Evolutionary conservation across 148 eudicot genomes (phyloP).

Genomic region (Oxyria digyna): DNA sequence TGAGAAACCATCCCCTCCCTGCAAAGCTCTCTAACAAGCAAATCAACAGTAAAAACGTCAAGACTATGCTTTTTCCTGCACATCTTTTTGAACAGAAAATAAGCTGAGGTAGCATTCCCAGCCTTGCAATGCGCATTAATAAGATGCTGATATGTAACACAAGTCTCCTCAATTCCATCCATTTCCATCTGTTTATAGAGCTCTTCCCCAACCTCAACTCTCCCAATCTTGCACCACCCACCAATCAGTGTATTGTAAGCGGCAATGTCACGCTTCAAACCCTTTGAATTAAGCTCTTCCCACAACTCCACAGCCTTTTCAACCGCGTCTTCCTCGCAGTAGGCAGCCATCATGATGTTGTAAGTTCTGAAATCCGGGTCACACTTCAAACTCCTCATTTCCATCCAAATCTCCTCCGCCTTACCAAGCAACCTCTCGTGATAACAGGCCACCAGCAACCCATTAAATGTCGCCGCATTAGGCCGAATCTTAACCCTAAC

Average conservation of each 20-base stretch:
- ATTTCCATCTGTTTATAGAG: slow-evolving; percentile 45
- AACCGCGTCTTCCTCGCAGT: slow-evolving; percentile 49
- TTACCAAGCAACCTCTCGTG: slow-evolving; percentile 35
- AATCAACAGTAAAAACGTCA: slow-evolving; percentile 36
- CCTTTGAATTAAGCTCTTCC: slow-evolving; percentile 41
- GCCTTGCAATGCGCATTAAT: slow-evolving; percentile 52
- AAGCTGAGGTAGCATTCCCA: slow-evolving; percentile 49
- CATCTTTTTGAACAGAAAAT: slow-evolving; percentile 51
- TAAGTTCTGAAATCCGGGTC: slow-evolving; percentile 34
- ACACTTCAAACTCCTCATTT: slow-evolving; percentile 33
- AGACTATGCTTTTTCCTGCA: slow-evolving; percentile 38
- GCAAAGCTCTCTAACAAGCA: slow-evolving; percentile 35
- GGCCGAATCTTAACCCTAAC: slow-evolving; percentile 19
- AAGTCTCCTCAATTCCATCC: slow-evolving; percentile 35
- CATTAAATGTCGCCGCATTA: slow-evolving; percentile 39
- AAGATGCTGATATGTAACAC: slow-evolving; percentile 62
- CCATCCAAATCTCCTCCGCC: slow-evolving; percentile 54
- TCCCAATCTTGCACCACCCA: slow-evolving; percentile 55
- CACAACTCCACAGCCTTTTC: slow-evolving; percentile 45
- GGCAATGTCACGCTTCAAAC: slow-evolving; percentile 33
- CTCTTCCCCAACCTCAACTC: slow-evolving; percentile 48
- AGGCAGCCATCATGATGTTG: slow-evolving; percentile 46
- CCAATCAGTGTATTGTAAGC: slow-evolving; percentile 64
- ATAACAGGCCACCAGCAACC: slow-evolving; percentile 44
- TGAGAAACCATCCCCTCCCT: slow-evolving; percentile 23